Base-by-base conservation (phyloP, 257 asterid species). In the Solanum rostratum region DNA sequence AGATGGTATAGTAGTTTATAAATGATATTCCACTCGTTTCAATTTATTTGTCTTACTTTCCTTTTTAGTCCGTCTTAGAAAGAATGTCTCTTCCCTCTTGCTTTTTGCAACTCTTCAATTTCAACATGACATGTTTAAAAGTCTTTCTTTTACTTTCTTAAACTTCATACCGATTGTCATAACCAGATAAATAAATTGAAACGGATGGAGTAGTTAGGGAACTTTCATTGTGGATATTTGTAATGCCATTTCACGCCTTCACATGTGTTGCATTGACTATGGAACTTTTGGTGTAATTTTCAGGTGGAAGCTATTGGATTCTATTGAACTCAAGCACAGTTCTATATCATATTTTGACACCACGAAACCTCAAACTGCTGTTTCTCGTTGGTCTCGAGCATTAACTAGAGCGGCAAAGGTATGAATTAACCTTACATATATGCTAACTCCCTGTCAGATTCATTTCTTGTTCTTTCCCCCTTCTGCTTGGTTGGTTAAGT, bases 261-360 rank as follows among this genome's bases (percentile, higher is more conserved):
- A 52, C 6, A 3, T 39, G 6, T 15, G 2, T 65, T 43, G 20
- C 46, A 59, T 52, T 85, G 74, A 73, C 9, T 59, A n/a, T 81
- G 22, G 60, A 54, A 22, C 13, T 87, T 63, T 65, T 50, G 71
- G 54, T 82, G 29, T 70, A 29, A 10, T 84, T 76, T 90, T 19
- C 62, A 95, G 98, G 98, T 94, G 98, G 98, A 95, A 94, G 91
- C 88, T 94, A 59, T 85, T 95, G 46, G 98, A 95, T 89, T 94
- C 90, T 73, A 97, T 92, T 12, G 98, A 92, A 89, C 96, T 95
- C 33, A 92, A 88, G 86, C 89, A 89, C 54, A 92, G 88, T 85
- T 93, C 98, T 6, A 88, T 94, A 52, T 93, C 97, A 2, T 92
- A 93, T 87, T 93, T 95, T 30, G 98, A 94, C 87, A 89, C 90